Evolutionary conservation across 2,329 filamentous ascomycete genomes (phyloP), one percentile per base, ranked within the genome.

Genomic region (Monosporascus cannonballus): DNA sequence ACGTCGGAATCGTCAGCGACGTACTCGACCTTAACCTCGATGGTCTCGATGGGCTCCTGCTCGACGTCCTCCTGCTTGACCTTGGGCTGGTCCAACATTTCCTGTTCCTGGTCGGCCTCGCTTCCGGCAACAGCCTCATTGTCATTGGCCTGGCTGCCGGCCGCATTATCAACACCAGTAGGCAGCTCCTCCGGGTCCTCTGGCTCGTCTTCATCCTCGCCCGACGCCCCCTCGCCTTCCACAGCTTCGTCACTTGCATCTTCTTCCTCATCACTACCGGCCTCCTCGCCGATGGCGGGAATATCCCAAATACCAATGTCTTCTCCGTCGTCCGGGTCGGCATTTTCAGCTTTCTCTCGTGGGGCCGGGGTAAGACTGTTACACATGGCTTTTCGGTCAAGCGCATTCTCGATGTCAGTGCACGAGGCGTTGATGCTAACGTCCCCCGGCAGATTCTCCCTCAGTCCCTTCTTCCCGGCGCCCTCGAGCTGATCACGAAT

Each of bases 401-500:
- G 27, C 0, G 20, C n/a, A 14, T 50, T 22, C n/a, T 57, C 55
- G 3, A 51, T 57, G 17, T 57, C 47, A 5, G 27, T 38, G 18
- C 9, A 22, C 18, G 4, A 46, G 17, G 42, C 14, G 22, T 46
- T 24, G 42, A 27, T 46, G 14, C 14, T 46, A 24, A 7, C 17
- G 14, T 27, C 24, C 6, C 24, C 42, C 4, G 42, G 42, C 42
- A 41, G 18, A 7, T 27, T 49, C 6, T 34, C 49, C 47, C 9
- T 30, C 27, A 22, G 15, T 8, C 24, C 9, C 18, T 17, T 37
- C 17, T n/a, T 30, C 41, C 25, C 47, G 5, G 47, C 18, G 7
- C 22, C 17, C 20, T 36, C 36, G 3, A 24, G 17, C 3, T 45
- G 30, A 11, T 47, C 36, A n/a, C 27, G 45, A 14, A 30, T 44